phyloP scores from a whole-genome alignment of 2,329 filamentous ascomycete species.

The Pseudogymnoascus sp. region DNA sequence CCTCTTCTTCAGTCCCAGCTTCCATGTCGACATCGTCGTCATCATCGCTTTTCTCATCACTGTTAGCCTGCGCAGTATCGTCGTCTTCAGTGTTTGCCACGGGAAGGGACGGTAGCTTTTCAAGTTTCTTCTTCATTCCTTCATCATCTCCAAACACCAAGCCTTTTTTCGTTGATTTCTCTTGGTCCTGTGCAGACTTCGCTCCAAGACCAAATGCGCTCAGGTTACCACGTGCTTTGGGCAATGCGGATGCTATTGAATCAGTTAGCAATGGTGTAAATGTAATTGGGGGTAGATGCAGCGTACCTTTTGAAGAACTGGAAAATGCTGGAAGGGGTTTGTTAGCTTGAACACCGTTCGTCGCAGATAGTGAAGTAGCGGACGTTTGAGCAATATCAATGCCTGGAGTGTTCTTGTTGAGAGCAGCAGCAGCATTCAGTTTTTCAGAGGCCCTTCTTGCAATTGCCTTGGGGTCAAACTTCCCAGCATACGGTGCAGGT shows the following conservation, averaged over 20 bases:
- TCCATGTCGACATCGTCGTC: slow-evolving; percentile 67
- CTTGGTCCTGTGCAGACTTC: slow-evolving; percentile 56
- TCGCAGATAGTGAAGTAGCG: slow-evolving; percentile 34
- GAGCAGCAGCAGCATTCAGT: slow-evolving; percentile 45
- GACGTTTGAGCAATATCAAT: slow-evolving; percentile 39
- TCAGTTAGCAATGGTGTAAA: neutral
- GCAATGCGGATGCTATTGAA: slow-evolving; percentile 41
- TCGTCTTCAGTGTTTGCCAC: slow-evolving; percentile 54
- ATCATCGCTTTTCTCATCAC: slow-evolving; percentile 53
- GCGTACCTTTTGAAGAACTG: slow-evolving; percentile 35
- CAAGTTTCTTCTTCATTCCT: slow-evolving; percentile 76
- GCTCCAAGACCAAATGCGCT: slow-evolving; percentile 74
- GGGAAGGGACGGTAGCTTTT: slow-evolving; percentile 74
- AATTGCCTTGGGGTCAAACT: slow-evolving; percentile 82
- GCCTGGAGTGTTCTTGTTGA: slow-evolving; percentile 44
- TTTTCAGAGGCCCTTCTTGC: slow-evolving; percentile 65
- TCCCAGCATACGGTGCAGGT: slow-evolving; percentile 59
- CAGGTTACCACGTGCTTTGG: slow-evolving; percentile 65
- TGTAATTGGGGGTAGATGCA: neutral
- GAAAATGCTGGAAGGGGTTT: slow-evolving; percentile 34
- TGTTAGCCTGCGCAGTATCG: slow-evolving; percentile 46
- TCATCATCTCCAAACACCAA: slow-evolving; percentile 86
- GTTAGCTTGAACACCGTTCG: slow-evolving; percentile 36
- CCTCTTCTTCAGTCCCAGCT: slow-evolving; percentile 78
- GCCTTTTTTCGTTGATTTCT: slow-evolving; percentile 65